Evolutionary conservation across 73 alveolate genomes (phyloP), one percentile per base, ranked within the genome.

Genomic region (Effrenium voratum): DNA sequence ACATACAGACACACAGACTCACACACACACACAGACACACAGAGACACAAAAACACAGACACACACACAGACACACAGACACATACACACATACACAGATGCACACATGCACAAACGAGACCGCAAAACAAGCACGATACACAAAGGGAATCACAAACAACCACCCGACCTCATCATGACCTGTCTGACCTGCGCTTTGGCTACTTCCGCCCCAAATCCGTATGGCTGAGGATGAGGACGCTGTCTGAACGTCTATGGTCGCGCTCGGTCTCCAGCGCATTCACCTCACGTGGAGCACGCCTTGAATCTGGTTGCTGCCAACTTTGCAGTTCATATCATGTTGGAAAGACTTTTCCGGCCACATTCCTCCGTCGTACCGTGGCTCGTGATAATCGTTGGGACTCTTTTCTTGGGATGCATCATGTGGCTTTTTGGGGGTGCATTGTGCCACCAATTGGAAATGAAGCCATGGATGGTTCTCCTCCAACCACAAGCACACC

Each of bases 161-260:
- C 66, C 66, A 52, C 10, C 66, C 66, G 19, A 52, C 66, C 66
- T 13, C 10, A 10, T 19, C 10, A 52, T 19, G 28, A 52, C 10
- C 66, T 19, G 19, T 13, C 66, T 19, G 19, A 52, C 66, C n/a
- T n/a, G n/a, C n/a, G n/a, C n/a, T n/a, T n/a, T 52, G 19, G 66
- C 19, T 52, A 52, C 19, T 13, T 13, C 19, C 19, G 66, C 19
- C 10, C 66, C 66, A 10, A 10, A 52, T 52, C 28, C 66, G 28
- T 52, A 10, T 13, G 19, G 66, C 28, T 52, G 19, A 52, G 66
- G 19, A 52, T 32, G 2, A 12, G 12, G 13, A 66, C 96, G 34
- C 63, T 75, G 66, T 88, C 96, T 30, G 96, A 88, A 8, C 85
- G 85, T 46, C 96, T 85, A n/a, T 66, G 96, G 96, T 88, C 96